Percentiles rank a stretch among this genome's conserved stretches.
phyloP scores from a whole-genome alignment of 1,284 basidiomycete species.

The Rhodotorula sp. region DNA sequence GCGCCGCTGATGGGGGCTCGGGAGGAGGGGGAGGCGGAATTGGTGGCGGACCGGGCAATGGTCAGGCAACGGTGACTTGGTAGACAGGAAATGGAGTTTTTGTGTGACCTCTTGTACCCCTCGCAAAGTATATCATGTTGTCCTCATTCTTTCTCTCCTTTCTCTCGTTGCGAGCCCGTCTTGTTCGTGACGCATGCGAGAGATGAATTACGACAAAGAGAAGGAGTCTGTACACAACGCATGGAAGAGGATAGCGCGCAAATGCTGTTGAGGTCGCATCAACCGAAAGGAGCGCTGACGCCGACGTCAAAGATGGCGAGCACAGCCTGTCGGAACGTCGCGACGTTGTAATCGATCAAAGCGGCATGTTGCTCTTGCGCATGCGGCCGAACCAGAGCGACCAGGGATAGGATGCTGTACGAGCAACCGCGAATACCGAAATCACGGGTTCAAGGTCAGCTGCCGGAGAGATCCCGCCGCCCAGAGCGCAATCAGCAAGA shows the following conservation, averaged over 20 bases:
- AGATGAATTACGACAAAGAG: not conserved
- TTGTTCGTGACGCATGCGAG: too few species aligned
- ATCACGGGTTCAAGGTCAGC: not conserved
- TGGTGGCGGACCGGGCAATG: not conserved
- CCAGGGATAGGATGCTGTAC: constrained; percentile 63
- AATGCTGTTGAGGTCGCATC: not conserved
- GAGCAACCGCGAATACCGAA: not conserved
- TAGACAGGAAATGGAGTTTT: not conserved
- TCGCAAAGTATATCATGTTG: too few species aligned
- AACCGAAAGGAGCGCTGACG: constrained; percentile 10
- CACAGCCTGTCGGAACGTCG: constrained; percentile 65
- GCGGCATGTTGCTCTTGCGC: constrained; percentile 75
- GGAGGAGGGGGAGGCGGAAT: not conserved
- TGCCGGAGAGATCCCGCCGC: too few species aligned
- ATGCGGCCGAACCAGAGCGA: constrained; percentile 74
- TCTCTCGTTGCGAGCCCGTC: too few species aligned
- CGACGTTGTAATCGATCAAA: constrained; percentile 88
- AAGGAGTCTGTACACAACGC: too few species aligned
- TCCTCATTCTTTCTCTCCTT: too few species aligned
- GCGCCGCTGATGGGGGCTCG: not conserved
- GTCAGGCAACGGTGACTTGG: not conserved
- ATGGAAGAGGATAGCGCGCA: not conserved
- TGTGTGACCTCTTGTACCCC: not conserved
- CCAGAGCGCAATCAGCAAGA: not conserved
- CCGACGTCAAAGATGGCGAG: constrained; percentile 41